A percentile compares a stretch with the other conserved stretches of the same genome.
These are phyloP conservation scores for Trametes hirsuta DNA, from an alignment of 1,284 basidiomycete genomes.

Conservation along the genomic window DNA sequence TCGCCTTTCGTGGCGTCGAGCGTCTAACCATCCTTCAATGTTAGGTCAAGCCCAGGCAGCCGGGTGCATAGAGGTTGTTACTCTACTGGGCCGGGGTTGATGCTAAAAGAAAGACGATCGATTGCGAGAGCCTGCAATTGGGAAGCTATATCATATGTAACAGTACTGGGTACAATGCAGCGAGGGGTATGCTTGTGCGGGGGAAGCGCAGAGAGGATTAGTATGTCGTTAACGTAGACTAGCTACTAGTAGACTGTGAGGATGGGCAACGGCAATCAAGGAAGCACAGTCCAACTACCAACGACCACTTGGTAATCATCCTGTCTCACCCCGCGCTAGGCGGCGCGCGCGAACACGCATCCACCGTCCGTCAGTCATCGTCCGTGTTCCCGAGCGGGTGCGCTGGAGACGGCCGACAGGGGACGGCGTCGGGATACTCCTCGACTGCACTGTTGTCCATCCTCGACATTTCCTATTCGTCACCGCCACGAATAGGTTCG, in stretches of 20 bases:
- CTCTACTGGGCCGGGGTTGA: background rate
- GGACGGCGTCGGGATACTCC: slow-evolving; percentile 28
- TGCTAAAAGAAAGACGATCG: background rate
- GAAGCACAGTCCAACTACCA: slow-evolving; percentile 27
- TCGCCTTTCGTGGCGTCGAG: background rate
- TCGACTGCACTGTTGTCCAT: slow-evolving; percentile 41
- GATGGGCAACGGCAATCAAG: slow-evolving; percentile 28
- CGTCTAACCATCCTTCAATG: background rate
- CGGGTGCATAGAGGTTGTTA: background rate
- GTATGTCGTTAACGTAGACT: slow-evolving; percentile 15
- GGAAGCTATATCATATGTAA: slow-evolving; percentile 10
- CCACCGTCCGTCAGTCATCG: slow-evolving; percentile 17
- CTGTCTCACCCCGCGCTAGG: slow-evolving; percentile 24
- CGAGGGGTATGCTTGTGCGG: slow-evolving; percentile 16
- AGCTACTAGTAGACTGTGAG: slow-evolving; percentile 25
- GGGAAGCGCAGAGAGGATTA: slow-evolving; percentile 18
- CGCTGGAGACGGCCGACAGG: slow-evolving; percentile 19
- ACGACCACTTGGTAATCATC: slow-evolving; percentile 26
- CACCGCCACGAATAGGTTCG: slow-evolving; percentile 52
- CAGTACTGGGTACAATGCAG: slow-evolving; percentile 23
- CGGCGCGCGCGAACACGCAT: background rate
- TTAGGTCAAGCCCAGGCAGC: too few species aligned
- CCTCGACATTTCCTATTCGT: slow-evolving; percentile 76
- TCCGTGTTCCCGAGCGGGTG: slow-evolving; percentile 18
- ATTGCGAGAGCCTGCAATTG: background rate